Evolutionary conservation across 352 stramenopile genomes (phyloP), one percentile per base, ranked within the genome.

Genomic region (Globisporangium lucens): DNA sequence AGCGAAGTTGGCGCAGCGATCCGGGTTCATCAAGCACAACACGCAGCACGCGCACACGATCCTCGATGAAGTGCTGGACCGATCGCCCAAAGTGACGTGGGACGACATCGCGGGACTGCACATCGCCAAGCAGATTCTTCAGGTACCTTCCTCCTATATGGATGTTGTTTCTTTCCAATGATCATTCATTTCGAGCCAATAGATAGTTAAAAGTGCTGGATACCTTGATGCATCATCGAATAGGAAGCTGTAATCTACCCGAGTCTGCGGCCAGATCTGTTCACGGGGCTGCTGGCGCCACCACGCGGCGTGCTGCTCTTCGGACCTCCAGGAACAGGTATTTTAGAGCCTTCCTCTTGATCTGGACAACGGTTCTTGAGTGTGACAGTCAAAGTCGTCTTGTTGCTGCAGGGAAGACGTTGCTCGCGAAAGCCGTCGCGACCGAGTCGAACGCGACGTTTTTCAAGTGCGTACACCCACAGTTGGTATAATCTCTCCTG

Each of bases 81-180:
- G 83, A 30, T 94, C 87, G 1, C 89, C 88, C 1, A 82, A 85
- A 24, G 85, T 96, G 3, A 74, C 76, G 41, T 97, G 90, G 90
- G 74, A 76, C 12, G 89, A 97, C 60, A 92, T 97, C 72, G 85
- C 85, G 0, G 90, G 90, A 1, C 66, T 97, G 29, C 73, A 84
- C 9, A 72, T 95, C 30, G 90, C 90, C 22, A 97, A 97, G 74
- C 85, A 95, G 65, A 94, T 95, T 52, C 75, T 97, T 46, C 86
- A 95, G 83, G 86, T 33, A 33, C 2, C 29, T 33, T 33, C 4
- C 29, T 4, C 4, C 29, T 4, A 33, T 4, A 33, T 33, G 29
- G 29, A 33, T 33, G 29, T 2, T 33, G 24, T 33, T 33, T 33
- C 29, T 33, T 33, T 4, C 29, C 29, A 33, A 33, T 33, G 29